A percentile compares a stretch with the other conserved stretches of the same genome.
These are phyloP conservation scores for Prototheca wickerhamii DNA, from an alignment of 163 green algal genomes.

Conservation along the genomic window DNA sequence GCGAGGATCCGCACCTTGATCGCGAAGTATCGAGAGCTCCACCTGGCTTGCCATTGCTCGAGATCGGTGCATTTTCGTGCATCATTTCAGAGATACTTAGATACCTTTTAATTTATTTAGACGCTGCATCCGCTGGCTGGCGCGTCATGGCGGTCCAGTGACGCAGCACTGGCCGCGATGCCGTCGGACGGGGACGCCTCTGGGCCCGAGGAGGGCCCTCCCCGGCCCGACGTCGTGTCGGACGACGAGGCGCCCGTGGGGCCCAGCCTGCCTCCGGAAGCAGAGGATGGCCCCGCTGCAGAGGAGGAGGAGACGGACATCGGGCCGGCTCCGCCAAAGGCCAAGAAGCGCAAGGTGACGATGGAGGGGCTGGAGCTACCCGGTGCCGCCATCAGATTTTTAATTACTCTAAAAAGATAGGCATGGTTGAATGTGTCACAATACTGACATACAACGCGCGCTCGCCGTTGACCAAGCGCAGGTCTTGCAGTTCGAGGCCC, in stretches of 20 bases:
- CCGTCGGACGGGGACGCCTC: too few species aligned
- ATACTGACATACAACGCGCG: background rate
- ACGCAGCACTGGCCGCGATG: too few species aligned
- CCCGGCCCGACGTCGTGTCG: too few species aligned
- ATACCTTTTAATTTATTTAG: too few species aligned
- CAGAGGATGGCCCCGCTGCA: background rate
- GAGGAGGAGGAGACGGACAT: conserved; percentile 35
- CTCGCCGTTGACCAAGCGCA: conserved; percentile 19
- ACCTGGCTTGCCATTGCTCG: too few species aligned
- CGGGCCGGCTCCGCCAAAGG: conserved; percentile 40
- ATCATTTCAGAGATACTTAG: too few species aligned
- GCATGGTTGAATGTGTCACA: background rate
- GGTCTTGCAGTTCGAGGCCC: conserved; percentile 64
- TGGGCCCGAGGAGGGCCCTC: too few species aligned
- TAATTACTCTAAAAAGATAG: background rate
- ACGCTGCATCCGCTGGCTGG: too few species aligned
- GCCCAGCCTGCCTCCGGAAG: background rate
- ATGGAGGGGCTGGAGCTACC: background rate
- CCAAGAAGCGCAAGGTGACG: conserved; percentile 57
- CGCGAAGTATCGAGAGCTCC: too few species aligned
- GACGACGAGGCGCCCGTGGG: conserved; percentile 1
- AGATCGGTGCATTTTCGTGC: too few species aligned
- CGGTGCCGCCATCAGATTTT: background rate
- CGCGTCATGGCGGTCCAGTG: too few species aligned
- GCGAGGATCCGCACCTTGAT: too few species aligned